phyloP scores from a whole-genome alignment of 148 eudicot species.

The Amaranthus palmeri region DNA sequence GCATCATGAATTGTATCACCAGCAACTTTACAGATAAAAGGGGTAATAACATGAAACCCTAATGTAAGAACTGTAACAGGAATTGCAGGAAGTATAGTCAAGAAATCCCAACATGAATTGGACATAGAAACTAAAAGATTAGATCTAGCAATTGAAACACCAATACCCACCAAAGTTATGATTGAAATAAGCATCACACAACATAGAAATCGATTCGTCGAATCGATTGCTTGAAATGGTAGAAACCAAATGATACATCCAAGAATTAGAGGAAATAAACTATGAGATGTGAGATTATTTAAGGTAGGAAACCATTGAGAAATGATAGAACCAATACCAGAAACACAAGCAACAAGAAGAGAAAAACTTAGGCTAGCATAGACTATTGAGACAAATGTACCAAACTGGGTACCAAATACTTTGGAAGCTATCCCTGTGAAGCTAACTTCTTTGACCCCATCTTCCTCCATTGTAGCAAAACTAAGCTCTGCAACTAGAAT shows the following conservation, averaged over 20 bases:
- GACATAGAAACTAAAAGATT: slow-evolving; percentile 34
- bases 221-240: slow-evolving; percentile 49
- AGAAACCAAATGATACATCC: slow-evolving; percentile 43
- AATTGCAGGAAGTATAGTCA: slow-evolving; percentile 54
- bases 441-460: slow-evolving; percentile 53
- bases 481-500: slow-evolving; percentile 70
- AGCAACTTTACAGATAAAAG: slow-evolving; percentile 62
- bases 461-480: slow-evolving; percentile 58
- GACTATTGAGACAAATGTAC: slow-evolving; percentile 52
- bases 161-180: slow-evolving; percentile 50
- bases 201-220: slow-evolving; percentile 51
- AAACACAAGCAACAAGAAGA: slow-evolving; percentile 66
- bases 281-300: slow-evolving; percentile 34
- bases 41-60: slow-evolving; percentile 76
- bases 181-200: slow-evolving; percentile 55
- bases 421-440: slow-evolving; percentile 59
- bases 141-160: slow-evolving; percentile 43
- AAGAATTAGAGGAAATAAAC: slow-evolving; percentile 39
- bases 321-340: slow-evolving; percentile 59
- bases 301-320: slow-evolving; percentile 49
- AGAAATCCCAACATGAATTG: slow-evolving; percentile 48
- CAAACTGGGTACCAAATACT: slow-evolving; percentile 44
- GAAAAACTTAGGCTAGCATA: slow-evolving; percentile 67
- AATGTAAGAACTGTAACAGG: slow-evolving; percentile 65
- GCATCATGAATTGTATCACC: slow-evolving; percentile 49